phyloP scores from a whole-genome alignment of 2,329 filamentous ascomycete genomes.

The Teratosphaeria viscida region DNA sequence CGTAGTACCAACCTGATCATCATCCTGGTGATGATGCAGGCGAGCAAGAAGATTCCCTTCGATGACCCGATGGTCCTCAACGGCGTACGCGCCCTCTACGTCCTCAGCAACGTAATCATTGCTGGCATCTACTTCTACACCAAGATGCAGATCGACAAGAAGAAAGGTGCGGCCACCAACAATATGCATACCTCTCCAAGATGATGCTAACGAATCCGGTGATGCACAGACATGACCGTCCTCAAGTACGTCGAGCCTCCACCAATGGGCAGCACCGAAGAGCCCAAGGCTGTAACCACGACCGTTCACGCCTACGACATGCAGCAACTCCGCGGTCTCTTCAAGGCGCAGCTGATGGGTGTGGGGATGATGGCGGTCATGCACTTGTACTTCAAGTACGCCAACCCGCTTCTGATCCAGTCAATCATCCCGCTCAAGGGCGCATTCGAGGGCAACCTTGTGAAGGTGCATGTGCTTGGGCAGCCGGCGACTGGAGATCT shows the following conservation, averaged over 20 bases:
- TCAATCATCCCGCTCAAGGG: constrained; percentile 96
- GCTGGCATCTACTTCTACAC: constrained; percentile 75
- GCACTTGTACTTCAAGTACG: constrained; percentile 99
- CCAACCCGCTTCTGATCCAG: constrained; percentile 97
- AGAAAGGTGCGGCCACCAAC: constrained; percentile 64
- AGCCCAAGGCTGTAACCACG: constrained; percentile 91
- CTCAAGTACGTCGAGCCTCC: constrained; percentile 98
- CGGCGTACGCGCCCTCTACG: constrained; percentile 53
- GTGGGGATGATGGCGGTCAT: constrained; percentile 97
- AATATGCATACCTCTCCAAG: not conserved
- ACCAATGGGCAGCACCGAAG: constrained; percentile 84
- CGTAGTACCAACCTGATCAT: constrained; percentile 80
- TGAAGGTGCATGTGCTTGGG: constrained; percentile 91
- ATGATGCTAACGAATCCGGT: not conserved
- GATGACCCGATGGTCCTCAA: constrained; percentile 69
- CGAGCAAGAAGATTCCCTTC: constrained; percentile 89
- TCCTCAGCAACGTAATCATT: constrained; percentile 73
- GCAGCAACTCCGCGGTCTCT: constrained; percentile 69
- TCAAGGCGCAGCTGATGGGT: constrained; percentile 90
- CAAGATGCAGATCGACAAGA: constrained; percentile 77
- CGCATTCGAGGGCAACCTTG: constrained; percentile 85
- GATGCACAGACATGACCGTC: constrained; percentile 70
- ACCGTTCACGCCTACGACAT: constrained; percentile 93
- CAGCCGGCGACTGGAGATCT: constrained; percentile 80
- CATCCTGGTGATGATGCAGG: constrained; percentile 97